A percentile compares a stretch with the other conserved stretches of the same genome.
Conservation (phyloP, 108 stramenopile species). For the Skeletonema menzelii region DNA sequence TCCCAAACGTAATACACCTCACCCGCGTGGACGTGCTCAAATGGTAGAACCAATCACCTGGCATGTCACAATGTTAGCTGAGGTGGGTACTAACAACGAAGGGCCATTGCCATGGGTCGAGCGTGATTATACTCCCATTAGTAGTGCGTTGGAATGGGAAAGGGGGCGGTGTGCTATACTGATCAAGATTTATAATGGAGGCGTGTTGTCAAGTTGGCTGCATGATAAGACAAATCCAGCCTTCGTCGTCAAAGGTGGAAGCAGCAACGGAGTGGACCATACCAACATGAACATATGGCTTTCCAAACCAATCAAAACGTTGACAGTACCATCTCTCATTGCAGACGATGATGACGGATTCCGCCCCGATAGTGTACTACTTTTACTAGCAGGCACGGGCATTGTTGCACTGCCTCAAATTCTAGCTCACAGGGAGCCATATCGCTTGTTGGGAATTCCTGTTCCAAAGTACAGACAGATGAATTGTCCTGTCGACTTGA, state of each 20-base stretch:
- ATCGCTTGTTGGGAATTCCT: conserved; percentile 6
- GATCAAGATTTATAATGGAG: conserved; percentile 14
- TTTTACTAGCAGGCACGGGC: conserved; percentile 29
- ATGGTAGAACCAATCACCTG: conserved; percentile 12
- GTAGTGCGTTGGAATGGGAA: conserved; percentile 19
- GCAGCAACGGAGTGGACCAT: too few species aligned
- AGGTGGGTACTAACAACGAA: conserved; percentile 17
- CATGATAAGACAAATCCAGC: background rate
- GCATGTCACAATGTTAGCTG: conserved; percentile 19
- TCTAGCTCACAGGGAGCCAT: conserved; percentile 21
- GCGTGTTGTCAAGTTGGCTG: background rate
- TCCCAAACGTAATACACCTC: conserved; percentile 19
- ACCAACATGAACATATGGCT: conserved; percentile 4
- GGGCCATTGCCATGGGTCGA: conserved; percentile 33
- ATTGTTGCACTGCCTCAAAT: conserved; percentile 30
- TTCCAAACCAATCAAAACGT: conserved; percentile 10
- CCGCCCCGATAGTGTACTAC: conserved; percentile 6
- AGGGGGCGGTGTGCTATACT: conserved; percentile 1
- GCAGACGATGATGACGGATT: background rate
- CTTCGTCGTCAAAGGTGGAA: background rate
- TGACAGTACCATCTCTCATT: conserved; percentile 8
- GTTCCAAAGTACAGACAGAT: conserved; percentile 19
- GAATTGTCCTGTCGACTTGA: conserved; percentile 3
- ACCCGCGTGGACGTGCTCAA: conserved; percentile 7
- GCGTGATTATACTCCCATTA: conserved; percentile 25